Conservation (phyloP, 768 basidiomycete genomes). For the Coprinopsis sp. region DNA sequence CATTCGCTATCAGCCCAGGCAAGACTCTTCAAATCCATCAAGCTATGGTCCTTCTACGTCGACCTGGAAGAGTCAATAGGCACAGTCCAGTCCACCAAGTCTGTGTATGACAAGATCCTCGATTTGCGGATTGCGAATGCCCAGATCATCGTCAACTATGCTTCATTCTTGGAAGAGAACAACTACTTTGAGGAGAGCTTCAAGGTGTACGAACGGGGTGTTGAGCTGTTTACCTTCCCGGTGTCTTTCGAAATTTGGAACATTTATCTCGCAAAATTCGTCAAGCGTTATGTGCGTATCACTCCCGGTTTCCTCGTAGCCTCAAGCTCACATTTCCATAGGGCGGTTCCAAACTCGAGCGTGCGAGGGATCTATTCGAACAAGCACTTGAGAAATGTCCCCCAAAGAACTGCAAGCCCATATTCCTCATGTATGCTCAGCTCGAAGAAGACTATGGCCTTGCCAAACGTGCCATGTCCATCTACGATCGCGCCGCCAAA, state of each 20-base stretch:
- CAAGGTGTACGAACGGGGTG: conserved; percentile 97
- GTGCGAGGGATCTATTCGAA: conserved; percentile 96
- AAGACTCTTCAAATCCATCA: conserved; percentile 94
- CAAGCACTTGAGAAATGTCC: conserved; percentile 97
- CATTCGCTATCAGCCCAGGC: conserved; percentile 86
- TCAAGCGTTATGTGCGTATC: conserved; percentile 84
- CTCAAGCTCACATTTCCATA: conserved; percentile 23
- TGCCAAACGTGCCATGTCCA: conserved; percentile 92
- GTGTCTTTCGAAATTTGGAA: conserved; percentile 99
- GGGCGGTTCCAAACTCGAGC: conserved; percentile 92
- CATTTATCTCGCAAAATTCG: conserved; percentile 94
- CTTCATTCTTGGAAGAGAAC: conserved; percentile 95
- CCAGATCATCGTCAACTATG: conserved; percentile 96
- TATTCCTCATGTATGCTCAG: conserved; percentile 95
- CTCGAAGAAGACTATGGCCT: conserved; percentile 94
- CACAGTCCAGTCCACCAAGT: conserved; percentile 85
- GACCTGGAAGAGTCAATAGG: conserved; percentile 98
- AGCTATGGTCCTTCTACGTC: conserved; percentile 98
- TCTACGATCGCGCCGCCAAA: conserved; percentile 89
- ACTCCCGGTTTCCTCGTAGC: not conserved
- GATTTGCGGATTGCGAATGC: conserved; percentile 97
- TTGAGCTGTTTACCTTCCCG: conserved; percentile 96
- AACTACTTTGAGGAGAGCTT: conserved; percentile 98
- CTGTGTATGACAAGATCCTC: conserved; percentile 93
- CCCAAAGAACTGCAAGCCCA: conserved; percentile 86